Base-by-base conservation (phyloP, 2,329 filamentous ascomycete genomes). In the Aspergillus ochraceus region DNA sequence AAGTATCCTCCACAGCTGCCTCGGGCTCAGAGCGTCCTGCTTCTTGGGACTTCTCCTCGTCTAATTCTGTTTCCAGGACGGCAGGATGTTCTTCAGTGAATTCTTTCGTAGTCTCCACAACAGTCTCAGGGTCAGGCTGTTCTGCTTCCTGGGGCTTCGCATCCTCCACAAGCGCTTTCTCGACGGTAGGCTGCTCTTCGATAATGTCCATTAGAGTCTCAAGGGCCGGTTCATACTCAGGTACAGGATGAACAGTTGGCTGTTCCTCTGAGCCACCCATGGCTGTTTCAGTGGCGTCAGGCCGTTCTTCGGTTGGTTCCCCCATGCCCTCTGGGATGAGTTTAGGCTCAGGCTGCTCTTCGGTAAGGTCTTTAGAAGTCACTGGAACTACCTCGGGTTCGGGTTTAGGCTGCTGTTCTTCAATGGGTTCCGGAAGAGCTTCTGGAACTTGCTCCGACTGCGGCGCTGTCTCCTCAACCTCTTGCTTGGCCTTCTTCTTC, bases 401-500 rank as follows among this genome's bases (percentile, higher is more conserved):
- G 29, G 29, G 29, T 10, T 19, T 20, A 2, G 29, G 46, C 19
- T 60, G 54, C 12, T 50, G 50, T 19, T 58, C 55, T 17, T 50
- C 20, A 5, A 11, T 30, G 11, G 24, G 14, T 1, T 56, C 51
- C 10, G 24, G 6, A 6, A 9, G n/a, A 19, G 36, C 20, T 54
- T 59, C 49, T 14, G 20, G 17, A n/a, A 60, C 60, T 29, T 17
- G 24, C 39, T 59, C 55, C 30, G 49, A 46, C 51, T 62, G 51
- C 2, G 55, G 36, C 10, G 49, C 49, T 9, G 49, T 12, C 17
- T 66, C 64, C 24, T 49, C 19, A 36, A 55, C 12, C 20, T 60
- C 62, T 54, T 64, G 45, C 26, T 66, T 64, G 17, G 52, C 61
- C 42, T 69, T 66, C 52, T 74, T 70, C 65, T 72, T 70, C 24